Evolutionary conservation across 1,284 basidiomycete species (phyloP).

Genomic region (Volvariella surrecta): DNA sequence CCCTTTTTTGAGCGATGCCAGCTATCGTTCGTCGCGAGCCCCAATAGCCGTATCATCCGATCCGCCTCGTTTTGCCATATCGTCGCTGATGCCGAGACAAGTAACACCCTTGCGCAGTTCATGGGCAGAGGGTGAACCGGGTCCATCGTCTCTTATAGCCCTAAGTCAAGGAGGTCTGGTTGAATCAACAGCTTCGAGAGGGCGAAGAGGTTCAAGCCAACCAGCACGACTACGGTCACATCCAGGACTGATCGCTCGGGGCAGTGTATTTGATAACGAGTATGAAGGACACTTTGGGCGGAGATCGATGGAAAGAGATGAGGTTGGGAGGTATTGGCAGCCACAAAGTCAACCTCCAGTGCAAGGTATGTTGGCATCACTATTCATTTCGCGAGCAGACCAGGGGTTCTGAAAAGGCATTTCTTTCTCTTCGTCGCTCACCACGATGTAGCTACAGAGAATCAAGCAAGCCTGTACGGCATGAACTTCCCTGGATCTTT

Average conservation of each 20-base stretch:
- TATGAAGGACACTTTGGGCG: background rate
- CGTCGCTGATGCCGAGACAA: conserved; percentile 11
- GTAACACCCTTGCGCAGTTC: conserved; percentile 4
- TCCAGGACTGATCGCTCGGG: background rate
- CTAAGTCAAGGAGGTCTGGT: conserved; percentile 1
- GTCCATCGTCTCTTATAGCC: conserved; percentile 20
- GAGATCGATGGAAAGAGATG: background rate
- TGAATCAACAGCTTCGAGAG: conserved; percentile 6
- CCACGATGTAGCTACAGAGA: no score
- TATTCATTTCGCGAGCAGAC: background rate
- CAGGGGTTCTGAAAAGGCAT: background rate
- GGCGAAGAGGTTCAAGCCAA: conserved; percentile 16
- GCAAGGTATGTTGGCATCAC: background rate
- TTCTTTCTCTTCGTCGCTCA: no score
- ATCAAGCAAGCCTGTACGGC: background rate
- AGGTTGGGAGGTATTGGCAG: background rate
- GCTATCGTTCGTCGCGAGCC: conserved; percentile 18
- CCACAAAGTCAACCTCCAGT: background rate
- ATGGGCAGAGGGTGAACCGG: conserved; percentile 25
- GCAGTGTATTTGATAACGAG: background rate
- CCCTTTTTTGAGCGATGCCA: conserved; percentile 23
- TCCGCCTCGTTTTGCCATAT: conserved; percentile 13
- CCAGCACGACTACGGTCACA: conserved; percentile 11
- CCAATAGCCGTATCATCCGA: conserved; percentile 15
- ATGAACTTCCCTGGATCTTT: background rate